Base-by-base conservation (phyloP, 352 stramenopile species). In the Albugo laibachii region DNA sequence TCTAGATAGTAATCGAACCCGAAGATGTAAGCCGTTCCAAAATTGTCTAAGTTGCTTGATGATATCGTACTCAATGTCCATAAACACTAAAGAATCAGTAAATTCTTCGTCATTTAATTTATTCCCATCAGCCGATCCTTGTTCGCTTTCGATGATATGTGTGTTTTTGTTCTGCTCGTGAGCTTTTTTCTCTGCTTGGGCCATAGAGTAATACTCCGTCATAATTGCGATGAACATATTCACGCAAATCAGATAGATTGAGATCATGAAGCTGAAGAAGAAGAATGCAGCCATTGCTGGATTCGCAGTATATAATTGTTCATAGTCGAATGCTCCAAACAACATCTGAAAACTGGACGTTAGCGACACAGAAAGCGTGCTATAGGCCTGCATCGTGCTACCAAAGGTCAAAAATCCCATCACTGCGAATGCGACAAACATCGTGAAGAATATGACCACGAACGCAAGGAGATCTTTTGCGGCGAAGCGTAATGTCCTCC, bases 221-320 rank as follows among this genome's bases (percentile, higher is more conserved):
- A 86, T 82, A 52, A 86, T 86, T 34, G 71, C 74, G 18, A 86
- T 83, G 52, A 84, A 86, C 74, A 84, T 84, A 52, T 86, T 86
- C 37, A 84, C 62, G 42, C 71, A 81, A 51, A 86, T 79, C 46
- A 86, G 59, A 46, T 83, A 83, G 42, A 86, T 75, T 16, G 57
- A 72, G 36, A 86, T 69, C 71, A 83, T 86, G 41, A 83, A 86
- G 46, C 59, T 71, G 55, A 86, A 83, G 52, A 83, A 83, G 52
- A 84, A 86, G n/a, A 84, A 47, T n/a, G 58, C 69, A 0, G 68
- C 68, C 69, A 86, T 86, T 6, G 69, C 62, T 5, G 69, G 69
- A 38, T 83, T 86, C 15, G 67, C 64, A 13, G 57, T 49, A 36
- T 77, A 72, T 31, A 86, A 78, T 51, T 66, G 50, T 42, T 79